Percentiles rank a stretch among this genome's conserved stretches.
Conservation (phyloP, 2,329 filamentous ascomycete species). For the Orbilia brochopaga region DNA sequence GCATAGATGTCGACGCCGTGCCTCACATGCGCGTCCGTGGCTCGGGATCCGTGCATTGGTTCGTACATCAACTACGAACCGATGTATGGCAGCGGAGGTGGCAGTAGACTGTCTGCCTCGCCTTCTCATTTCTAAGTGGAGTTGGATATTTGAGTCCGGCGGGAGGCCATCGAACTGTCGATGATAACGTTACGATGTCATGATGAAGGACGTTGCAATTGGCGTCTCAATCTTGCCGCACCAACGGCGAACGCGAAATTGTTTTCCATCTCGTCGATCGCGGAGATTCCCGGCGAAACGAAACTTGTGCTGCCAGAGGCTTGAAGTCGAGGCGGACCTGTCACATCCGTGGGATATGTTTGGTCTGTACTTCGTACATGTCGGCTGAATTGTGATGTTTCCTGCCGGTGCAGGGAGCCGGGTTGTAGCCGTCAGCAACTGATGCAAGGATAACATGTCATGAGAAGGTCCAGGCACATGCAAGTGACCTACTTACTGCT, state of each 20-base stretch:
- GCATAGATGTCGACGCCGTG: conserved; percentile 20
- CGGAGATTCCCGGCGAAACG: no score
- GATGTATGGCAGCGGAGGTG: no score
- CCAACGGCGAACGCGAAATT: background rate
- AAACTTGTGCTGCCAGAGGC: background rate
- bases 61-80: no score
- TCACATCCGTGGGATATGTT: background rate
- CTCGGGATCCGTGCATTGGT: conserved; percentile 46
- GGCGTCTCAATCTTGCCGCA: background rate
- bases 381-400: conserved; percentile 1
- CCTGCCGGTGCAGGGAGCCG: background rate
- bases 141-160: no score
- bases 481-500: background rate
- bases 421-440: background rate
- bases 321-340: background rate
- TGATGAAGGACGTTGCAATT: background rate
- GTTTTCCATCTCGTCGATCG: background rate
- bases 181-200: background rate
- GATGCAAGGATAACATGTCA: background rate
- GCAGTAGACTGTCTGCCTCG: no score
- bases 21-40: conserved; percentile 10
- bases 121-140: no score
- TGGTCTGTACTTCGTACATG: background rate
- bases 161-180: conserved; percentile 16
- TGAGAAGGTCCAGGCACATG: background rate